A percentile compares a stretch with the other conserved stretches of the same genome.
Conservation (phyloP, 2,329 filamentous ascomycete genomes). For the Diaporthe sp. region DNA sequence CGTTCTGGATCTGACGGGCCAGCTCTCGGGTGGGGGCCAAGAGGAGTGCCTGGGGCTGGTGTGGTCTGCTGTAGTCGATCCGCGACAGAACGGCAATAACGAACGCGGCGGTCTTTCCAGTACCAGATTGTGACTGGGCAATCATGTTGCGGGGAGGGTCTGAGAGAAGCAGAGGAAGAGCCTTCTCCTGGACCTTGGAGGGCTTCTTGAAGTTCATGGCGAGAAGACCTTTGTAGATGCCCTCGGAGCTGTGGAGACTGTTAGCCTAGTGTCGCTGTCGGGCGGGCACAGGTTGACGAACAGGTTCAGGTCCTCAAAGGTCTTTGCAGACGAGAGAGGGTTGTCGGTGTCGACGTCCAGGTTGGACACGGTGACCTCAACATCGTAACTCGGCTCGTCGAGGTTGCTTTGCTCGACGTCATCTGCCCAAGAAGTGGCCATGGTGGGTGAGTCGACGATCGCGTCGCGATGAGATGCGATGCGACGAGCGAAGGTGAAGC, state of each 20-base stretch:
- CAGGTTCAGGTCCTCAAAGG: slow-evolving; percentile 89
- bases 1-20: slow-evolving; percentile 91
- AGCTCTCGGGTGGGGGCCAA: slow-evolving; percentile 95
- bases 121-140: slow-evolving; percentile 98
- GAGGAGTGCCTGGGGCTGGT: slow-evolving; percentile 86
- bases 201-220: slow-evolving; percentile 92
- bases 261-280: slow-evolving; percentile 43
- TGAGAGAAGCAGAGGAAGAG: slow-evolving; percentile 87
- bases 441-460: background rate
- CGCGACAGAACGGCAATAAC: slow-evolving; percentile 92
- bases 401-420: slow-evolving; percentile 49
- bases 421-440: slow-evolving; percentile 35
- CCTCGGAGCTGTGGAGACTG: slow-evolving; percentile 57
- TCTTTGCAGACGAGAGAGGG: slow-evolving; percentile 86
- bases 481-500: background rate
- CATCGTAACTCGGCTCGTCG: slow-evolving; percentile 83
- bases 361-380: slow-evolving; percentile 93
- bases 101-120: slow-evolving; percentile 97
- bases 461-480: slow-evolving; percentile 19
- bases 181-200: slow-evolving; percentile 97
- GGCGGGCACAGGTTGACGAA: slow-evolving; percentile 59
- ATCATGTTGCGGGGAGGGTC: slow-evolving; percentile 95
- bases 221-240: slow-evolving; percentile 82
- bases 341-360: slow-evolving; percentile 88
- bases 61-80: slow-evolving; percentile 78